Conservation (phyloP, 192 early-diverging fungal species). For the Gaertneriomyces sp. region DNA sequence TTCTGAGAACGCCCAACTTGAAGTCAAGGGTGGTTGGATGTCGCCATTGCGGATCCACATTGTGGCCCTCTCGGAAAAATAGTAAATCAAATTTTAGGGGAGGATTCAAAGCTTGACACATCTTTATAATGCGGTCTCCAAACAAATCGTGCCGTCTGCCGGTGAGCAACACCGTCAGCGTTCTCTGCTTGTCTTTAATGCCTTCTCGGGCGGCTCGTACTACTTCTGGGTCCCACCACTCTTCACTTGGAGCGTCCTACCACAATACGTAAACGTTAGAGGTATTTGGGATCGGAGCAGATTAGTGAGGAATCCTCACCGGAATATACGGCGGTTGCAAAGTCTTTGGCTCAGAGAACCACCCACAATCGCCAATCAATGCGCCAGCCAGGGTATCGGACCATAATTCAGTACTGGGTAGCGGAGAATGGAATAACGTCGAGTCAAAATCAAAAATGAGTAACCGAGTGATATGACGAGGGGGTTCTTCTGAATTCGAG, state of each 20-base stretch:
- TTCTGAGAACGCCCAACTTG: conserved; percentile 41
- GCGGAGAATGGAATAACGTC: conserved; percentile 51
- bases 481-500: background rate
- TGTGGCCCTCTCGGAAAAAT: conserved; percentile 43
- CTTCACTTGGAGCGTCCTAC: conserved; percentile 16
- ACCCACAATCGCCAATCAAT: conserved; percentile 49
- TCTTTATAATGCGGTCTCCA: conserved; percentile 34
- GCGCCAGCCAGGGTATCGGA: conserved; percentile 30
- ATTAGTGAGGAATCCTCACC: background rate
- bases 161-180: conserved; percentile 37
- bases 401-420: conserved; percentile 49
- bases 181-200: background rate
- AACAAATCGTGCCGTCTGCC: conserved; percentile 47
- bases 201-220: background rate
- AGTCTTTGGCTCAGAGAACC: conserved; percentile 47
- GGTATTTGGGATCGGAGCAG: background rate
- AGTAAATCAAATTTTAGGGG: conserved; percentile 42
- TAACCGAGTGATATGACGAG: conserved; percentile 27
- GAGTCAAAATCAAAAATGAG: conserved; percentile 54
- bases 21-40: conserved; percentile 48
- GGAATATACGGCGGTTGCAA: conserved; percentile 45
- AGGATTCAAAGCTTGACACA: conserved; percentile 19
- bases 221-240: conserved; percentile 42
- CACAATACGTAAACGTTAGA: background rate
- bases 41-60: conserved; percentile 1